Base-by-base conservation (phyloP, 2,329 filamentous ascomycete genomes). In the Hirsutella rhossiliensis region DNA sequence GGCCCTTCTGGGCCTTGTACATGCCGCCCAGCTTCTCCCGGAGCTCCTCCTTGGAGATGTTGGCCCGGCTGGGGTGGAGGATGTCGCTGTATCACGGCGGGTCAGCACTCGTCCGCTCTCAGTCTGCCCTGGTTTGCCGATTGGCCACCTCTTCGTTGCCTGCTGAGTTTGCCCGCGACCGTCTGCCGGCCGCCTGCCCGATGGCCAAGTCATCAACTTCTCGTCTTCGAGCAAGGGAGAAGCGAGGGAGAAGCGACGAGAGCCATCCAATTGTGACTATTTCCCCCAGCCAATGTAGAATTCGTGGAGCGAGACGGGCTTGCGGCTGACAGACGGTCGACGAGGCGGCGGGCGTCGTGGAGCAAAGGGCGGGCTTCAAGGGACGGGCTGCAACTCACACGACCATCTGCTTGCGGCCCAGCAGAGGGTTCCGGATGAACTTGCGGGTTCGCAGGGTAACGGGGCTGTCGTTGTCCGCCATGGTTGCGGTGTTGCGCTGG, bases 351-450 rank as follows among this genome's bases (percentile, higher is more conserved):
- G 34, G 15, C 34, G 28, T 19, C 23, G 28, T 19, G 9, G 28
- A 18, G 7, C 17, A 15, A 18, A 31, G 15, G 17, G 28, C 40
- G 17, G 19, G 23, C 38, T 43, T 40, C 20, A 41, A 37, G 38
- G n/a, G 28, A 43, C 43, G 53, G 53, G 48, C 52, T 53, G 58
- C 59, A 20, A 83, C 85, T 81, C 87, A 96, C 90, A 96, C 86
- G 75, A 96, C 90, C 87, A 97, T 95, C 84, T 97, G 90, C 82
- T 94, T 95, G 72, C 90, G 86, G 70, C 84, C 87, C 68, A 98
- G 84, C 67, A 98, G 87, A 71, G 92, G 87, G 83, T 98, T 98
- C 78, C 89, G 87, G 76, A 97, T 94, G 86, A 98, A 98, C 80
- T 97, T 97, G 86, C 92, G 90, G 74, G 92, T 98, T 78, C 92